Evolutionary conservation across 2,329 filamentous ascomycete genomes (phyloP).

Genomic region (Trichoderma koningii): DNA sequence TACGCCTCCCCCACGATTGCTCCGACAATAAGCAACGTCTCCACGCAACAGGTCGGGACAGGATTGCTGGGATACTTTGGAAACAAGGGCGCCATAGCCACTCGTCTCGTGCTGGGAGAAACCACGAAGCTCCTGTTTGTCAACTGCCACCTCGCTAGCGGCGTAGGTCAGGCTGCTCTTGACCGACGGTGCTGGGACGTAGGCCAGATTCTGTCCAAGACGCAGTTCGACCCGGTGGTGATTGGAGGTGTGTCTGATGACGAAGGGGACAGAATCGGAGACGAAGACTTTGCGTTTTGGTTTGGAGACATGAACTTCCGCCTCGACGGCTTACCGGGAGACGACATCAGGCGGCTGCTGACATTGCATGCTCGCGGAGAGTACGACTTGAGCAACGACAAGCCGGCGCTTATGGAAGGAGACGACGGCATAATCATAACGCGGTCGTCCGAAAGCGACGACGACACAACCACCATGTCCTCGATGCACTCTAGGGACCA

Average conservation of each 20-base stretch:
- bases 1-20: conserved; percentile 80
- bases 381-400: conserved; percentile 59
- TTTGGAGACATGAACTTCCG: conserved; percentile 96
- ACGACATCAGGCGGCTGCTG: conserved; percentile 83
- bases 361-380: conserved; percentile 80
- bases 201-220: conserved; percentile 72
- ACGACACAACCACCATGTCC: conserved; percentile 44
- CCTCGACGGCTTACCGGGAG: conserved; percentile 81
- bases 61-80: conserved; percentile 91
- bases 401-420: conserved; percentile 46
- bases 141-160: conserved; percentile 89
- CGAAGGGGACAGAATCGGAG: conserved; percentile 72
- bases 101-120: conserved; percentile 82
- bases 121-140: conserved; percentile 87
- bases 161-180: conserved; percentile 72
- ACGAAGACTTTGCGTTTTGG: conserved; percentile 95
- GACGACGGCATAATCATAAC: conserved; percentile 56
- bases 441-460: conserved; percentile 48
- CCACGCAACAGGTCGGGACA: conserved; percentile 81
- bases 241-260: conserved; percentile 66
- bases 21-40: conserved; percentile 76
- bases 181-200: conserved; percentile 91
- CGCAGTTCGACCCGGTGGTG: conserved; percentile 74
- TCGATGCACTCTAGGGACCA: conserved; percentile 38
- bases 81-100: conserved; percentile 89